Conservation (phyloP, 106 monocot genomes). For the Phalaenopsis aphrodite region DNA sequence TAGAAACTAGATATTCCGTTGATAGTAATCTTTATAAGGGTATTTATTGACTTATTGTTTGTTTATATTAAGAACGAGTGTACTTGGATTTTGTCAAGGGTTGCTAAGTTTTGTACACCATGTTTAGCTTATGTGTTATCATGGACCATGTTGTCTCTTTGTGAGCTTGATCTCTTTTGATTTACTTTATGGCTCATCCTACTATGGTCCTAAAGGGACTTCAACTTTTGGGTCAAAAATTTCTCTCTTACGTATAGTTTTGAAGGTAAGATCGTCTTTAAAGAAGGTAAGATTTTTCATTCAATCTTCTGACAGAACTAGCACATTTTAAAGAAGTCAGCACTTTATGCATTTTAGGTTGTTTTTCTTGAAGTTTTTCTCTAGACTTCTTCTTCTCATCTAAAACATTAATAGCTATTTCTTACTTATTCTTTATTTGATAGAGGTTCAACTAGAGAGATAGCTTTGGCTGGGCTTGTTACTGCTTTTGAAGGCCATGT, state of each 20-base stretch:
- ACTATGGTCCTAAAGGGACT: too few relatives aligned
- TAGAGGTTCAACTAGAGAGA: constrained; percentile 52
- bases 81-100: too few relatives aligned
- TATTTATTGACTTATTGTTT: too few relatives aligned
- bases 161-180: too few relatives aligned
- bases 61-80: too few relatives aligned
- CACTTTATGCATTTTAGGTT: not conserved
- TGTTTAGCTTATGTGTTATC: too few relatives aligned
- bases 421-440: constrained; percentile 1
- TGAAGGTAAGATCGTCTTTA: not conserved
- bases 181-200: too few relatives aligned
- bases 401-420: not conserved
- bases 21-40: too few relatives aligned
- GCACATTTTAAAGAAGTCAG: not conserved
- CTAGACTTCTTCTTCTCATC: not conserved
- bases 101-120: too few relatives aligned
- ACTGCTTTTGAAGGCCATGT: constrained; percentile 49
- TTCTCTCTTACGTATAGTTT: not conserved
- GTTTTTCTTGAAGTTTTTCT: not conserved
- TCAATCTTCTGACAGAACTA: not conserved
- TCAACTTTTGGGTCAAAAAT: too few relatives aligned
- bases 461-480: constrained; percentile 39
- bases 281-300: not conserved
- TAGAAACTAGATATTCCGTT: too few relatives aligned
- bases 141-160: too few relatives aligned